phyloP scores from a whole-genome alignment of 192 early-diverging fungal genomes.

The Entomortierella beljakovae region DNA sequence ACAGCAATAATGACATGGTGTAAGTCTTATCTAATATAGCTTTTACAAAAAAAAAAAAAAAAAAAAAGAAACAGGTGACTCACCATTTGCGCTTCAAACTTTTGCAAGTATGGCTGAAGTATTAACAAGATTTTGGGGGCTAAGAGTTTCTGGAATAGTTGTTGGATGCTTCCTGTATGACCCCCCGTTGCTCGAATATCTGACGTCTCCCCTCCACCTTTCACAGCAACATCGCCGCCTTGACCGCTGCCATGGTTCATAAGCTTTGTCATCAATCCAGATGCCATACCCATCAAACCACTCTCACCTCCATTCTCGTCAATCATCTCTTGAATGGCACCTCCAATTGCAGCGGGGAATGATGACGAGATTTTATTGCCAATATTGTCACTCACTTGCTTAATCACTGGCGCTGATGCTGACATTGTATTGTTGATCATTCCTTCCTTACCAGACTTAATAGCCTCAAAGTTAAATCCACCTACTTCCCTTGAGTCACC shows the following conservation, averaged over 20 bases:
- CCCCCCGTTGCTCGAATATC: conserved; percentile 5
- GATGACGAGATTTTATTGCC: conserved; percentile 21
- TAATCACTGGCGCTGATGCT: conserved; percentile 32
- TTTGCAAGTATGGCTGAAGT: conserved; percentile 31
- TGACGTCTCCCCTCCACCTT: neutral
- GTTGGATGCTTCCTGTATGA: conserved; percentile 22
- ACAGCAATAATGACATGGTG: neutral
- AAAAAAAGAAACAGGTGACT: neutral
- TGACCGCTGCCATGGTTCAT: neutral
- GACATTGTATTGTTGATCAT: conserved; percentile 33
- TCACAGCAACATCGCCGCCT: neutral
- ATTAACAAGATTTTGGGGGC: conserved; percentile 29
- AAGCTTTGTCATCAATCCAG: conserved; percentile 40
- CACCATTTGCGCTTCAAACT: conserved; percentile 48
- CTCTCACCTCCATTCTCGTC: conserved; percentile 21
- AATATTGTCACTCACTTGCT: conserved; percentile 48
- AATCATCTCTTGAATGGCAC: conserved; percentile 27
- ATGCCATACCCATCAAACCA: conserved; percentile 33
- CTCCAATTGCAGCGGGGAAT: conserved; percentile 23
- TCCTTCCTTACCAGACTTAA: conserved; percentile 34
- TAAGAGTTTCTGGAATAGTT: conserved; percentile 30
- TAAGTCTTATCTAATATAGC: neutral
- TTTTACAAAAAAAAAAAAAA: neutral
- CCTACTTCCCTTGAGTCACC: neutral
- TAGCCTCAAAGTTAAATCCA: conserved; percentile 43